These are phyloP conservation scores for Cystofilobasidium capitatum DNA, from an alignment of 768 basidiomycete species.

Conservation along the genomic window DNA sequence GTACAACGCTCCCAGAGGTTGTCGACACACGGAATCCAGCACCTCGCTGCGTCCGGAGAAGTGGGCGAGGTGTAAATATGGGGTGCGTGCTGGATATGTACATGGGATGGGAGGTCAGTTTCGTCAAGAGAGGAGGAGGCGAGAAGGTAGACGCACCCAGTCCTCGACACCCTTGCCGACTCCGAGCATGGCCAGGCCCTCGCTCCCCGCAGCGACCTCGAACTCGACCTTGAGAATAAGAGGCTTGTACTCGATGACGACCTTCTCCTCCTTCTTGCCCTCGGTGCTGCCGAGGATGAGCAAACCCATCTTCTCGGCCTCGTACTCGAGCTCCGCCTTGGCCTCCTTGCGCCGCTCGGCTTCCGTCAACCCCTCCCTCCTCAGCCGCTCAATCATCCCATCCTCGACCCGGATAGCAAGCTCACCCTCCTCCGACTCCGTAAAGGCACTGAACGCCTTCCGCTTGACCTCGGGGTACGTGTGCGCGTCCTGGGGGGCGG, in stretches of 20 bases:
- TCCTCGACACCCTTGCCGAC: conserved; percentile 16
- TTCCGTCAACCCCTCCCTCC: background rate
- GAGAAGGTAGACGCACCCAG: conserved; percentile 11
- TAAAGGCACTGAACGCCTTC: conserved; percentile 75
- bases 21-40: conserved; percentile 98
- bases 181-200: conserved; percentile 24
- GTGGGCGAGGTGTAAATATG: conserved; percentile 85
- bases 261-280: background rate
- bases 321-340: background rate
- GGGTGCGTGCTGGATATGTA: conserved; percentile 42
- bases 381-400: conserved; percentile 34
- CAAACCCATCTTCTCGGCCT: background rate
- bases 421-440: conserved; percentile 90
- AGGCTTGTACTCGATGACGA: conserved; percentile 13
- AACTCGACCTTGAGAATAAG: conserved; percentile 18
- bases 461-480: conserved; percentile 88
- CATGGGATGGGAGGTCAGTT: background rate
- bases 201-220: conserved; percentile 21
- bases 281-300: background rate
- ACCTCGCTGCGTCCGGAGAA: conserved; percentile 80
- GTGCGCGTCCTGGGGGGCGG: conserved; percentile 56
- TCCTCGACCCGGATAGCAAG: conserved; percentile 68
- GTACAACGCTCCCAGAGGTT: conserved; percentile 91
- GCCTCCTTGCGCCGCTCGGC: background rate
- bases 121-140: background rate